Percentiles rank a stretch among this genome's conserved stretches.
Evolutionary conservation across 257 asterid species (phyloP).

Genomic region (Salvia splendens): DNA sequence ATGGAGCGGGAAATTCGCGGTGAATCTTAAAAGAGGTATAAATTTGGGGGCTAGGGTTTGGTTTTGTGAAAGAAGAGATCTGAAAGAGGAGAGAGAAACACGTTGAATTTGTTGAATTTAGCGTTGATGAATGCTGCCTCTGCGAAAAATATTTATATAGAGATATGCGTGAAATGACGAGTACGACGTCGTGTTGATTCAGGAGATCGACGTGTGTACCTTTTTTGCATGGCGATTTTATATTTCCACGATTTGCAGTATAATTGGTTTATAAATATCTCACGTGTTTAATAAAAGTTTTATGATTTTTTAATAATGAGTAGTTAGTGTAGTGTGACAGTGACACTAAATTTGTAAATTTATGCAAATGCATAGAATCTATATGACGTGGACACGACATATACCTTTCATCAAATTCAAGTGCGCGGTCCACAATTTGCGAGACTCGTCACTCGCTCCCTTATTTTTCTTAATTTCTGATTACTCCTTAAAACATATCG

Average conservation of each 20-base stretch:
- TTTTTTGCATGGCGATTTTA: slow-evolving; percentile 21
- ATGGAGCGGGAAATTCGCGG: slow-evolving; percentile 21
- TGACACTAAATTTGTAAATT: no score
- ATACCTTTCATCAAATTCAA: background rate
- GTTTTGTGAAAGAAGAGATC: slow-evolving; percentile 14
- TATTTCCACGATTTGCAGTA: background rate
- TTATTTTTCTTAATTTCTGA: background rate
- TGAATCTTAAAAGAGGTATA: slow-evolving; percentile 21
- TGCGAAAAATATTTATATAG: slow-evolving; percentile 1
- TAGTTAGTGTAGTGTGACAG: no score
- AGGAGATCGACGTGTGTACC: slow-evolving; percentile 32
- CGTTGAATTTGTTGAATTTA: slow-evolving; percentile 35
- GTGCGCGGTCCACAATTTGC: background rate
- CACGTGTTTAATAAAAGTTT: no score
- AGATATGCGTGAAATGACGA: slow-evolving; percentile 12
- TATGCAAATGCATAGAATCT: background rate
- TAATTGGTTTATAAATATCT: background rate
- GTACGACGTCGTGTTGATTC: slow-evolving; percentile 38
- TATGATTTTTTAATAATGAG: no score
- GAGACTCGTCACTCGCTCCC: background rate
- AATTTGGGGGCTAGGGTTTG: slow-evolving; percentile 55
- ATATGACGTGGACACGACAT: background rate
- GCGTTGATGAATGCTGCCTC: slow-evolving; percentile 28
- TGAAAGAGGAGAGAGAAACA: slow-evolving; percentile 22
- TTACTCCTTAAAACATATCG: no score